Evolutionary conservation across 257 asterid genomes (phyloP).

Genomic region (Primulina tabacum): DNA sequence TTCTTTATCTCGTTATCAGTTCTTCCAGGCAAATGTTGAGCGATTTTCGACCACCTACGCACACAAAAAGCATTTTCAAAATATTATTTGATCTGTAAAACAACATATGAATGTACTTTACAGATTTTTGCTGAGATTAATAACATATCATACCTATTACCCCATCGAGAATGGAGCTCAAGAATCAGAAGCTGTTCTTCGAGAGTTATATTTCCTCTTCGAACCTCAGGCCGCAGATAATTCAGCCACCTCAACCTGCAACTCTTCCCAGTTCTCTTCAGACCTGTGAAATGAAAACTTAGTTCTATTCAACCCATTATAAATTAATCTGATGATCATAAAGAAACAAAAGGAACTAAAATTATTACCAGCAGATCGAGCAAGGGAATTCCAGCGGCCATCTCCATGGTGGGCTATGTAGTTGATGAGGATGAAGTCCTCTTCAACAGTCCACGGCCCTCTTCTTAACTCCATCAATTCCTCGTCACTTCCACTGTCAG

Average conservation of each 20-base stretch:
- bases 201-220: constrained; percentile 17
- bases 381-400: constrained; percentile 94
- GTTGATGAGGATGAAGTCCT: constrained; percentile 70
- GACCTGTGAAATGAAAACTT: constrained; percentile 35
- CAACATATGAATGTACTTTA: neutral
- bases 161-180: constrained; percentile 21
- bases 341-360: neutral
- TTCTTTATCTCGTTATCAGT: constrained; percentile 73
- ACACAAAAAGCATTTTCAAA: neutral
- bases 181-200: constrained; percentile 24
- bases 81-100: neutral
- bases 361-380: constrained; percentile 66
- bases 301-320: too few relatives aligned
- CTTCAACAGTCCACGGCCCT: constrained; percentile 92
- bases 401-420: constrained; percentile 81
- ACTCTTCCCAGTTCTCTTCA: constrained; percentile 81
- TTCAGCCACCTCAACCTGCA: constrained; percentile 51
- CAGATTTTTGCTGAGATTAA: neutral
- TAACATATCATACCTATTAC: constrained; percentile 12
- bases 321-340: too few relatives aligned
- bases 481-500: constrained; percentile 17
- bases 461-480: constrained; percentile 53
- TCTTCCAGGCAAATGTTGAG: constrained; percentile 86
- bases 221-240: constrained; percentile 17
- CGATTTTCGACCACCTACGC: constrained; percentile 78